Conservation (phyloP, 352 stramenopile species). For the Phytophthora quininea region DNA sequence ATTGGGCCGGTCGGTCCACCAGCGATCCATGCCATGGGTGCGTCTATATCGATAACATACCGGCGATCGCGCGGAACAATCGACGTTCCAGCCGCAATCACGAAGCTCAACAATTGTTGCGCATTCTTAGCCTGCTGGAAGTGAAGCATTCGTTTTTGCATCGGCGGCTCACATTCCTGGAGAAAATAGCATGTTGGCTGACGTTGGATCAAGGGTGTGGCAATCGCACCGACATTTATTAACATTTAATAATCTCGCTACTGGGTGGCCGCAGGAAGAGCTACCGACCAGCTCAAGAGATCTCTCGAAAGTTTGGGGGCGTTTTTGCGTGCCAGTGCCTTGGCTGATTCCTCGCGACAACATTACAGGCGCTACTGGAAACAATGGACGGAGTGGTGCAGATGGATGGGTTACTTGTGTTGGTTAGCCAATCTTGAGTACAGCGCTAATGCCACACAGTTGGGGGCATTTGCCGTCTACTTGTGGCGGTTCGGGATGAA, state of each 20-base stretch:
- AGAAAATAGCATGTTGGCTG: conserved; percentile 15
- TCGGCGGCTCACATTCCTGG: conserved; percentile 14
- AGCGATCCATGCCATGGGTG: background rate
- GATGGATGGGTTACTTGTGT: background rate
- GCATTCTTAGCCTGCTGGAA: conserved; percentile 9
- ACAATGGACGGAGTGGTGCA: conserved; percentile 11
- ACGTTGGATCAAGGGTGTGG: conserved; percentile 26
- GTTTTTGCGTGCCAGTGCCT: conserved; percentile 1
- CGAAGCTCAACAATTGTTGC: conserved; percentile 17
- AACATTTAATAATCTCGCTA: conserved; percentile 1
- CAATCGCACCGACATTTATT: background rate
- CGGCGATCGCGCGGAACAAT: conserved; percentile 19
- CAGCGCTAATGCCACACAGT: conserved; percentile 5
- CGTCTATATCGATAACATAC: conserved; percentile 8
- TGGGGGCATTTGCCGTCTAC: conserved; percentile 13
- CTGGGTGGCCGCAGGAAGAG: background rate
- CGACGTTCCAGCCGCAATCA: conserved; percentile 4
- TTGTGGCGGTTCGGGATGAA: conserved; percentile 21
- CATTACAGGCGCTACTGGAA: conserved; percentile 1
- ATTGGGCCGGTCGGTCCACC: too few relatives aligned
- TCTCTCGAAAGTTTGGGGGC: conserved; percentile 3
- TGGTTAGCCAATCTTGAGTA: conserved; percentile 3
- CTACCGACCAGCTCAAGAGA: background rate
- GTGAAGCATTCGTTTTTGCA: conserved; percentile 15
- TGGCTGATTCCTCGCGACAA: background rate